Conservation (phyloP, 2,329 filamentous ascomycete species). For the Pestalotiopsis sp. region DNA sequence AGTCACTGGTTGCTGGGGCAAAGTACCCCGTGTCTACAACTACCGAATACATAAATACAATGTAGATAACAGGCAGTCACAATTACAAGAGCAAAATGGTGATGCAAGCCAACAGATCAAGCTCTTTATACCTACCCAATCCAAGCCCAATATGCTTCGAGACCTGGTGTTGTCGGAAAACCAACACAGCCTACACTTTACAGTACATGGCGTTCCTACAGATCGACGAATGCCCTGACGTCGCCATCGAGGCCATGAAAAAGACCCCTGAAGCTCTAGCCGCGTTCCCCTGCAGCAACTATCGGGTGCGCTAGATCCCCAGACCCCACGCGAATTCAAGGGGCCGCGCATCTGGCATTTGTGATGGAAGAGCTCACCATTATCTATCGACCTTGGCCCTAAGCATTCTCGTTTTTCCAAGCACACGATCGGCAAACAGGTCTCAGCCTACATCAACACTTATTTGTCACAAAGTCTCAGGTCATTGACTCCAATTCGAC, state of each 20-base stretch:
- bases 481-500: neutral
- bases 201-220: neutral
- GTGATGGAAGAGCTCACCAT: neutral
- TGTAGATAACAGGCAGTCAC: no score
- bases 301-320: neutral
- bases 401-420: neutral
- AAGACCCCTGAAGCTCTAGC: neutral
- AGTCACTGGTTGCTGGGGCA: neutral
- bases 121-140: no score
- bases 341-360: neutral
- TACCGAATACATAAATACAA: no score
- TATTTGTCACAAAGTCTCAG: neutral
- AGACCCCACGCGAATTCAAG: neutral
- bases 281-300: conserved; percentile 6
- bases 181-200: neutral
- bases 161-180: no score
- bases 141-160: no score
- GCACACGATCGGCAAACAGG: neutral
- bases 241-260: neutral
- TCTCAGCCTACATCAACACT: neutral
- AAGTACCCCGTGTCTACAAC: no score
- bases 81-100: no score
- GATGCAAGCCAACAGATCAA: no score
- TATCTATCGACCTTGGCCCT: neutral
- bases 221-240: neutral